These are phyloP conservation scores for Penicillium italicum DNA, from an alignment of 2,329 filamentous ascomycete genomes.

Conservation along the genomic window DNA sequence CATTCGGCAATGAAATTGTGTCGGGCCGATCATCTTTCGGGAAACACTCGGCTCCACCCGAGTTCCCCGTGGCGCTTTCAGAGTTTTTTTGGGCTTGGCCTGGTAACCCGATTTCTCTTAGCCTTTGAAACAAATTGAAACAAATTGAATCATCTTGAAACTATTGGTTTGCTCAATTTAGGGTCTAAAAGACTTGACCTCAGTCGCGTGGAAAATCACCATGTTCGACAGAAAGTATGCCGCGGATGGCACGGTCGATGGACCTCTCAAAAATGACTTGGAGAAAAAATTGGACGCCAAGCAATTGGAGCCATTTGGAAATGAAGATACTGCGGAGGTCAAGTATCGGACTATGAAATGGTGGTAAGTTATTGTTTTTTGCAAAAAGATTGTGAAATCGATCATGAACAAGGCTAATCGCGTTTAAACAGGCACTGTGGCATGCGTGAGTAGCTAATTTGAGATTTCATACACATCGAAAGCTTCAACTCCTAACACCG, in stretches of 20 bases:
- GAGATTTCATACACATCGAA: not conserved
- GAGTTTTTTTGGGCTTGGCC: conserved; percentile 1
- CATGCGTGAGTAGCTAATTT: conserved; percentile 30
- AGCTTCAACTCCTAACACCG: conserved; percentile 7
- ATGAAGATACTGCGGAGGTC: conserved; percentile 41
- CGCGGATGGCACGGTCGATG: conserved; percentile 12
- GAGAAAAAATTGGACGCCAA: conserved; percentile 18
- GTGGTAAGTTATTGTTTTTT: conserved; percentile 22
- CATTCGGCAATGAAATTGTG: not conserved
- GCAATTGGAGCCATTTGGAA: conserved; percentile 37
- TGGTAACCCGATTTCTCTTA: not conserved
- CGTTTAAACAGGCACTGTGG: conserved; percentile 31
- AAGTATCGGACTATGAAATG: conserved; percentile 52
- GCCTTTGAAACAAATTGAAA: not conserved
- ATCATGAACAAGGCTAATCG: conserved; percentile 7
- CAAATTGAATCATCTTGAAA: not conserved
- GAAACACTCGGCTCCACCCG: conserved; percentile 4
- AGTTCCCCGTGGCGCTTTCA: conserved; percentile 7
- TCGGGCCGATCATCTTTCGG: conserved; percentile 4
- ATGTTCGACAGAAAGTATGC: conserved; percentile 21
- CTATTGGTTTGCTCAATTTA: not conserved
- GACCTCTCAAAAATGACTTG: conserved; percentile 11
- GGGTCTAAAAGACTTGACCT: not conserved
- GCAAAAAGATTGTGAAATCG: not conserved
- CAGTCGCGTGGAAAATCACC: not conserved